Conservation (phyloP, 805 yeast species). For the Blastobotrys attinorum region DNA sequence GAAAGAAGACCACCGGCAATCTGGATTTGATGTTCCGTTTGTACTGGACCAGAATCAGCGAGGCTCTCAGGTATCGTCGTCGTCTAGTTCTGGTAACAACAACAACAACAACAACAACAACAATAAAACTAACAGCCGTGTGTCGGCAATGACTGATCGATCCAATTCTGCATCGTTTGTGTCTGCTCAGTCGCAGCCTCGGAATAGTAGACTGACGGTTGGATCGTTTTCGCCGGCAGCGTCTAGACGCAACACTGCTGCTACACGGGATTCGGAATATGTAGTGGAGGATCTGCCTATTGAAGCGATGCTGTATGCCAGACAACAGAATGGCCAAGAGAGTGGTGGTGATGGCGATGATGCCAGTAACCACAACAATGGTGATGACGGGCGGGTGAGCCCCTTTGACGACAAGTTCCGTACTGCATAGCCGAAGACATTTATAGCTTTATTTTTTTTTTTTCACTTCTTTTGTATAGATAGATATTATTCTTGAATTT, state of each 20-base stretch:
- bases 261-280: constrained; percentile 12
- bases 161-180: not conserved
- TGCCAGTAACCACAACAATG: constrained; percentile 4
- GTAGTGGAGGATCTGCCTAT: constrained; percentile 13
- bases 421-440: not conserved
- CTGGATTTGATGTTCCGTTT: constrained; percentile 17
- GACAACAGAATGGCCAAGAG: constrained; percentile 4
- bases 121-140: not conserved
- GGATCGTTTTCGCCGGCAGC: constrained; percentile 1
- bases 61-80: not conserved
- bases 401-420: constrained; percentile 18
- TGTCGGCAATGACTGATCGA: too few relatives aligned
- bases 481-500: too few relatives aligned
- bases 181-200: not conserved
- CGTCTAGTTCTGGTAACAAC: too few relatives aligned
- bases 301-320: constrained; percentile 16
- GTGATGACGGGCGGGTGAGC: constrained; percentile 11
- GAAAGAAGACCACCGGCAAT: constrained; percentile 1
- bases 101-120: not conserved
- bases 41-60: constrained; percentile 7
- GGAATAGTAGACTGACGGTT: not conserved
- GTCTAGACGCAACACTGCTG: not conserved
- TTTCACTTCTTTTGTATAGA: too few relatives aligned
- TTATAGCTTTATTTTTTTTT: too few relatives aligned
- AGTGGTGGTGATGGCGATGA: not conserved